Base-by-base conservation (phyloP, 2,329 filamentous ascomycete species). In the Mycosphaerella sp. region DNA sequence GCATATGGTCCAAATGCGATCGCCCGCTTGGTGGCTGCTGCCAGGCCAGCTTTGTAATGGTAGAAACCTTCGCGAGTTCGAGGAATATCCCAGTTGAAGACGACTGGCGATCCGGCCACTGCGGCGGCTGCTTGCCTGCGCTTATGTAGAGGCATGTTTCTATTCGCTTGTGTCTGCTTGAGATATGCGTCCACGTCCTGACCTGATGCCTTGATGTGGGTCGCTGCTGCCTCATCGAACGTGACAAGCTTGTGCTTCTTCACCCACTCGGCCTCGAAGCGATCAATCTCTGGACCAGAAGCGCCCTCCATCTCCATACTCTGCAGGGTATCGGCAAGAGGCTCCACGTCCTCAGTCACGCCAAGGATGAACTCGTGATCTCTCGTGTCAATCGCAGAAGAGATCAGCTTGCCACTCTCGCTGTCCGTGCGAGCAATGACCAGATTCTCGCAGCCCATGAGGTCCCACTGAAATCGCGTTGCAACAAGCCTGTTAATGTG, bases 281-380 rank as follows among this genome's bases (percentile, higher is more conserved):
- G 78, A 67, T 97, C 89, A 52, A 98, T 89, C 66, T 96, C 90
- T 1, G 82, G 71, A 0, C 89, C 87, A 0, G 81, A 74, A 0
- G 89, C 88, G 36, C 93, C 93, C 34, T 80, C 74, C 51, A 84
- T 76, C 68, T 98, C 93, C 89, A 97, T 95, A 23, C 80, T 80
- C 68, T 96, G 92, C 34, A 98, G 78, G 0, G 86, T 89, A 70
- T 97, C 93, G 17, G 92, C 87, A 3, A 97, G 78, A 2, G 91
- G 87, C 62, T 89, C 85, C 7, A 84, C 78, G n/a, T 84, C 78
- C 62, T 93, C 86, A 0, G 87, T 80, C 3, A 95, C 83, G 51
- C 92, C 92, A 23, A 95, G 84, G 66, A 98, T 95, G 74, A 92
- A 97, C 72, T 97, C 92, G 71, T 98, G 93, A 68, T 98, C 93